Percentiles rank a stretch among this genome's conserved stretches.
Conservation (phyloP, 179 eudicot genomes). For the Silene noctiflora region DNA sequence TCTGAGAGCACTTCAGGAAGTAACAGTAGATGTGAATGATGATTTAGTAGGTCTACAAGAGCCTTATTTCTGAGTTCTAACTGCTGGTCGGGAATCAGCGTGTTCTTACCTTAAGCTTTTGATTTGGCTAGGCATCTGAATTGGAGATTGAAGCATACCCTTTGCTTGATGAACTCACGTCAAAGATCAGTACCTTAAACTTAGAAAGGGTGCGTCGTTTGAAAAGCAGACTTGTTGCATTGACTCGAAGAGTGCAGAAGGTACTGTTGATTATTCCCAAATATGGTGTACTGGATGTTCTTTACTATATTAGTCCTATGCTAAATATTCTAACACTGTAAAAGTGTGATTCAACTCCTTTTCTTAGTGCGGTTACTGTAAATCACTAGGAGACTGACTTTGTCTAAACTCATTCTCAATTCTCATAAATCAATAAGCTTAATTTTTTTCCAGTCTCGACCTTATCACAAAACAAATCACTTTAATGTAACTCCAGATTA, state of each 20-base stretch:
- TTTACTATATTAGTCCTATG: background rate
- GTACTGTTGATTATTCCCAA: constrained; percentile 30
- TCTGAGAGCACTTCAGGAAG: background rate
- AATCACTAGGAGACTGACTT: background rate
- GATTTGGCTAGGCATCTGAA: constrained; percentile 69
- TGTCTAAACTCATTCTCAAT: background rate
- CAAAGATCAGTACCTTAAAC: constrained; percentile 87
- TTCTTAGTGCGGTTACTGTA: background rate
- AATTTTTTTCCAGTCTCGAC: background rate
- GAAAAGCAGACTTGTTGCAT: constrained; percentile 92
- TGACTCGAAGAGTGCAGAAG: constrained; percentile 95
- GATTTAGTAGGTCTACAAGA: background rate
- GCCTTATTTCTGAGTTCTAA: background rate
- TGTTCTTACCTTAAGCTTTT: constrained; percentile 20
- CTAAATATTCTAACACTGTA: background rate
- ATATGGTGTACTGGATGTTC: background rate
- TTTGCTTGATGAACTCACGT: constrained; percentile 89
- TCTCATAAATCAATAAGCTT: background rate
- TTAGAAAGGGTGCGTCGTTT: constrained; percentile 83
- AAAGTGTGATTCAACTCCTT: background rate
- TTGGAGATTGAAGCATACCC: constrained; percentile 96
- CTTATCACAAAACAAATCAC: background rate
- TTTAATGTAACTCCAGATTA: background rate
- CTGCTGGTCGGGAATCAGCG: background rate
- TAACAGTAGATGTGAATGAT: background rate